These are phyloP conservation scores for Pythium angustatum DNA, from an alignment of 352 stramenopile species.

Conservation along the genomic window DNA sequence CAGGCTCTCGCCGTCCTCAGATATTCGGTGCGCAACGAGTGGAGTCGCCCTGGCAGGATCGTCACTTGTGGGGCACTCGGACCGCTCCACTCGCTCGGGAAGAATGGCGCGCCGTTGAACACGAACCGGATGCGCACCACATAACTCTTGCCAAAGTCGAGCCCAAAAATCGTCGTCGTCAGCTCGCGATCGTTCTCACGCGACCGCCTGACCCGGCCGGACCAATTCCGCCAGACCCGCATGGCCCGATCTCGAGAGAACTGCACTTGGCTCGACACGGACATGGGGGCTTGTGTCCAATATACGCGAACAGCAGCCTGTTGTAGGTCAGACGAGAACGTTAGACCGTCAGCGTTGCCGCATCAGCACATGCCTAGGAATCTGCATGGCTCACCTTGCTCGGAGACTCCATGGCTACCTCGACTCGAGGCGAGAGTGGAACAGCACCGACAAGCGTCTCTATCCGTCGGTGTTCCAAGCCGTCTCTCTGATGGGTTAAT, in stretches of 20 bases:
- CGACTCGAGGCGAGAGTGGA: slow-evolving; percentile 43
- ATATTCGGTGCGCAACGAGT: slow-evolving; percentile 26
- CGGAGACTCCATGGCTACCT: slow-evolving; percentile 54
- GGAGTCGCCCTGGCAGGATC: slow-evolving; percentile 33
- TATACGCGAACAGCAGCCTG: slow-evolving; percentile 67
- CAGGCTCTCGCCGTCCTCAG: not conserved
- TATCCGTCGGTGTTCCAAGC: slow-evolving; percentile 42
- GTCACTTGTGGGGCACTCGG: slow-evolving; percentile 53
- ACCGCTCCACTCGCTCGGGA: slow-evolving; percentile 59
- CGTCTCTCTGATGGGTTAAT: slow-evolving; percentile 53
- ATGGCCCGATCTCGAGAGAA: slow-evolving; percentile 73
- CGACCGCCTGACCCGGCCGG: slow-evolving; percentile 43
- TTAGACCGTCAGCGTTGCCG: not conserved
- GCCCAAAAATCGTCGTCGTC: slow-evolving; percentile 60
- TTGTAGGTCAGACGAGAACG: not conserved
- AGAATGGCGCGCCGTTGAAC: slow-evolving; percentile 44
- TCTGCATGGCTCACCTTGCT: slow-evolving; percentile 46
- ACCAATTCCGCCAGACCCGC: slow-evolving; percentile 83
- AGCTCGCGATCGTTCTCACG: slow-evolving; percentile 57
- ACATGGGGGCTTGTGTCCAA: slow-evolving; percentile 57
- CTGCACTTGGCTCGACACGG: slow-evolving; percentile 62
- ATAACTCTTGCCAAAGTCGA: slow-evolving; percentile 77
- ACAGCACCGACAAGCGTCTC: slow-evolving; percentile 49
- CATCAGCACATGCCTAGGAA: not conserved
- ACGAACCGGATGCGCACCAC: slow-evolving; percentile 73